These are phyloP conservation scores for Arabis hirsuta DNA, from an alignment of 345 rosid species.

Conservation along the genomic window DNA sequence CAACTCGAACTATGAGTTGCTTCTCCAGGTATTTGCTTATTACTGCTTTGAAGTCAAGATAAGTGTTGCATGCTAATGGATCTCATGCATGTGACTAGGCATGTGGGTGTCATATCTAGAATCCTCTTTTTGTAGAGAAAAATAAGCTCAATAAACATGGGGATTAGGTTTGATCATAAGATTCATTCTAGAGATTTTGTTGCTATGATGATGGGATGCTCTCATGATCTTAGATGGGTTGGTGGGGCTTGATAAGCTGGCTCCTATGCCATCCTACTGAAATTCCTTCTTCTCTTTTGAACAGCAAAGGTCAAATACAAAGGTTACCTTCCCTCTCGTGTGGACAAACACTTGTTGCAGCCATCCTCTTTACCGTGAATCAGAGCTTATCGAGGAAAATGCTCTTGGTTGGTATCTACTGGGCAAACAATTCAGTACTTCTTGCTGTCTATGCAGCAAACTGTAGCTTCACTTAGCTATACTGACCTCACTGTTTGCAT, in stretches of 20 bases:
- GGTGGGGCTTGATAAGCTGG: neutral
- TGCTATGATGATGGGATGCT: constrained; percentile 23
- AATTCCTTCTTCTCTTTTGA: neutral
- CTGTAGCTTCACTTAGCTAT: neutral
- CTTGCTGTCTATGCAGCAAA: neutral
- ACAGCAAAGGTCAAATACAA: constrained; percentile 96
- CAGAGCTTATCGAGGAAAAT: constrained; percentile 80
- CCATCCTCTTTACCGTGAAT: constrained; percentile 93
- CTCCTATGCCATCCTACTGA: constrained; percentile 6
- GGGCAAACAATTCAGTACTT: neutral
- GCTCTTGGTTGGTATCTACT: constrained; percentile 63
- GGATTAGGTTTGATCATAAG: constrained; percentile 3
- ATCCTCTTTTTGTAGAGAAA: constrained; percentile 3
- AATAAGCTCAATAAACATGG: constrained; percentile 4
- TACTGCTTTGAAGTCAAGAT: constrained; percentile 20
- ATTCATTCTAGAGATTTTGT: constrained; percentile 6
- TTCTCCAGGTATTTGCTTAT: constrained; percentile 78
- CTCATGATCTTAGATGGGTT: neutral
- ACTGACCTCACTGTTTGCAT: constrained; percentile 10
- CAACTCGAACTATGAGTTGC: constrained; percentile 92
- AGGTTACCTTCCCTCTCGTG: constrained; percentile 97
- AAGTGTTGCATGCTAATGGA: neutral
- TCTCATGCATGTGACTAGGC: constrained; percentile 2
- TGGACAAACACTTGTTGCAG: constrained; percentile 99
- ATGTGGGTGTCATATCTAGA: constrained; percentile 2